Base-by-base conservation (phyloP, 2,329 filamentous ascomycete genomes). In the Paramyrothecium sp. region DNA sequence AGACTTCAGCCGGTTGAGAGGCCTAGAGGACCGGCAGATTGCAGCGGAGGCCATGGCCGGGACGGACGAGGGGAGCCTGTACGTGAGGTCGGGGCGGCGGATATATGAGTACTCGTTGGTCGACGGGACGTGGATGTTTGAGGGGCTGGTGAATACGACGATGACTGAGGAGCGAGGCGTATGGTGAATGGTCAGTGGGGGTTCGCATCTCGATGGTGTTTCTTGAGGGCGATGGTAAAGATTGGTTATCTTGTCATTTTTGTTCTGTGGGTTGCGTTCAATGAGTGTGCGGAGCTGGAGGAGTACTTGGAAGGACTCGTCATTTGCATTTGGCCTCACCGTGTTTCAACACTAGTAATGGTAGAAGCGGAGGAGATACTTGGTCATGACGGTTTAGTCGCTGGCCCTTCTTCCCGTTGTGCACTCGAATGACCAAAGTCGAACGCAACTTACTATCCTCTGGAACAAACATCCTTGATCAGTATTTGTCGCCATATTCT, bases 61-160 rank as follows among this genome's bases (percentile, higher is more conserved):
- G 22, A 21, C 47, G 47, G 47, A 50, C 13, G 22, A 66, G 13
- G 60, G 51, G 8, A 51, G 61, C 2, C 22, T 65, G 33, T 66
- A 63, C 61, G 61, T 56, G 20, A 59, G 62, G 2, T 55, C 58
- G 13, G 57, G 57, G 11, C 56, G 57, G 20, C 54, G 61, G n/a
- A 47, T 66, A 19, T 55, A 56, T 22, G 46, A 56, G n/a, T 67
- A 61, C 44, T n/a, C 53, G 21, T 38, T 58, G 21, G 54, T 58
- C 33, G 55, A 53, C 38, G 51, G 47, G 11, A 54, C 54, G 17
- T 56, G 26, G 55, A 51, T 17, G 8, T 65, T 61, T 59, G 51
- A 26, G 21, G 16, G 54, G 56, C 38, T 55, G 58, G 26, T 58
- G 49, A 55, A 58, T 47, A 55, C 12, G 51, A 51, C 38, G 13